Evolutionary conservation across 805 yeast genomes (phyloP).

Genomic region (Torulaspora delbrueckii): DNA sequence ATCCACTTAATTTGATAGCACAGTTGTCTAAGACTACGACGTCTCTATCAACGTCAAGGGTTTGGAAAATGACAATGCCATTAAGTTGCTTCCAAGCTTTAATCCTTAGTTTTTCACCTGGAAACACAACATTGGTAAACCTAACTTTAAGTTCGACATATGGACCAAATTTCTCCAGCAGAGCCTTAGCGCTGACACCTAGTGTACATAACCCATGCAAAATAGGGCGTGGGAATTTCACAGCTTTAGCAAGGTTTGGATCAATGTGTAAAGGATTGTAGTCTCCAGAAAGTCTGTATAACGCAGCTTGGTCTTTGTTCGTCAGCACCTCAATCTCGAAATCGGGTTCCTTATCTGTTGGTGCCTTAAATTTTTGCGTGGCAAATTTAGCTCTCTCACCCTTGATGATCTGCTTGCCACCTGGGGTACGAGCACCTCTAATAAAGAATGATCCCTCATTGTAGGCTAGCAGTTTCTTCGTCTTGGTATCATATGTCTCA

Average conservation of each 20-base stretch:
- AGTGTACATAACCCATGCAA: slow-evolving; percentile 87
- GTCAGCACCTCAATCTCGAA: slow-evolving; percentile 56
- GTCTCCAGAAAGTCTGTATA: slow-evolving; percentile 90
- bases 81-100: slow-evolving; percentile 77
- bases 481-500: slow-evolving; percentile 58
- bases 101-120: slow-evolving; percentile 83
- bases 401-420: slow-evolving; percentile 45
- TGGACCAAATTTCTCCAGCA: slow-evolving; percentile 74
- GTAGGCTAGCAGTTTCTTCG: slow-evolving; percentile 67
- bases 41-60: slow-evolving; percentile 73
- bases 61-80: slow-evolving; percentile 68
- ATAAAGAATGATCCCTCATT: slow-evolving; percentile 83
- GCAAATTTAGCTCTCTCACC: slow-evolving; percentile 56
- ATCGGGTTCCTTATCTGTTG: slow-evolving; percentile 57
- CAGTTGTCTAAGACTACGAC: slow-evolving; percentile 80
- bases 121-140: slow-evolving; percentile 87
- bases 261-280: slow-evolving; percentile 94
- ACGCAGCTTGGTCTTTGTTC: slow-evolving; percentile 70
- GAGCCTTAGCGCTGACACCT: slow-evolving; percentile 73
- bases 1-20: slow-evolving; percentile 57
- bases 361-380: slow-evolving; percentile 56
- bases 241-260: slow-evolving; percentile 83
- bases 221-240: slow-evolving; percentile 79
- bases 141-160: slow-evolving; percentile 84
- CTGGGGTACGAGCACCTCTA: slow-evolving; percentile 59